phyloP scores from a whole-genome alignment of 345 rosid genomes.

The Litchi chinensis region DNA sequence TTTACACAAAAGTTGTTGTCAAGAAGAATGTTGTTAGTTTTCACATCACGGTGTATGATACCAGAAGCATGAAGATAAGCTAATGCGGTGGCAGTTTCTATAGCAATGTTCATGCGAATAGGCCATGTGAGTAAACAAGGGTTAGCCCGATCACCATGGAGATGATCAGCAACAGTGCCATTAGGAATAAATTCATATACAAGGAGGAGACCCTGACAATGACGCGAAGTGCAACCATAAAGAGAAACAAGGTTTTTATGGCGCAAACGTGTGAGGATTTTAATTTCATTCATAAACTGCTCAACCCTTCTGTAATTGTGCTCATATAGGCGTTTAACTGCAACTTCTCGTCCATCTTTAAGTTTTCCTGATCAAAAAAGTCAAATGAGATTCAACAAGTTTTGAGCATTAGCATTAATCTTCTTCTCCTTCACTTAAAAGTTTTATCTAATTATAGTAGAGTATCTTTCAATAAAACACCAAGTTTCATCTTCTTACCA shows the following conservation, averaged over 20 bases:
- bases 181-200: slow-evolving; percentile 63
- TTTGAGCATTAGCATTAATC: no score
- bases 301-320: slow-evolving; percentile 43
- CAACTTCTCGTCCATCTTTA: slow-evolving; percentile 64
- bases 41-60: slow-evolving; percentile 64
- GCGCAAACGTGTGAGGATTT: slow-evolving; percentile 55
- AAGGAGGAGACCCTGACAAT: slow-evolving; percentile 56
- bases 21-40: slow-evolving; percentile 66
- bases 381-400: neutral
- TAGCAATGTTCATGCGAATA: slow-evolving; percentile 54
- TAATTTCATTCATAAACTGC: slow-evolving; percentile 62
- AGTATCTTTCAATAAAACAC: no score
- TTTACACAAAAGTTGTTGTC: slow-evolving; percentile 53
- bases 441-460: neutral
- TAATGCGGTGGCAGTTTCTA: slow-evolving; percentile 58
- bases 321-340: slow-evolving; percentile 62
- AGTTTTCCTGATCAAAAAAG: slow-evolving; percentile 47
- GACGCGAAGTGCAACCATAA: slow-evolving; percentile 61
- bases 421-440: no score
- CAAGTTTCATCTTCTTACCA: no score
- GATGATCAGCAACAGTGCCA: slow-evolving; percentile 67
- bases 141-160: slow-evolving; percentile 39
- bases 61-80: slow-evolving; percentile 61
- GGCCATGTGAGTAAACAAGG: slow-evolving; percentile 43
- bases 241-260: slow-evolving; percentile 67